These are phyloP conservation scores for Quillaja saponaria DNA, from an alignment of 306 rosid genomes.

Conservation along the genomic window DNA sequence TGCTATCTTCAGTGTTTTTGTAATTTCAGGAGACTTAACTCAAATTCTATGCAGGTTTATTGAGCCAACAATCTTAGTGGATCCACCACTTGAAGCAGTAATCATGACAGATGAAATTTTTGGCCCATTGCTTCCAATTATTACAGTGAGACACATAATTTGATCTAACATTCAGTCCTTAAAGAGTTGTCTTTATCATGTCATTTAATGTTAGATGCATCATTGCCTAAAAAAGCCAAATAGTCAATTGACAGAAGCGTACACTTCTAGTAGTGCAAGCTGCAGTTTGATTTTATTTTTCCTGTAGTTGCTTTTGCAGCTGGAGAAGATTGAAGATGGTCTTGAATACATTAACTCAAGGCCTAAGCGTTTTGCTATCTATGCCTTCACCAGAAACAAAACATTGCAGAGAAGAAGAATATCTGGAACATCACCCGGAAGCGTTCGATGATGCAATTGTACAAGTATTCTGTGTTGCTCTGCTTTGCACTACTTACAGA, in stretches of 20 bases:
- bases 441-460: conserved; percentile 78
- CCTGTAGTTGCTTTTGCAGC: conserved; percentile 40
- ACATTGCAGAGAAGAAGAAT: conserved; percentile 54
- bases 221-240: too few relatives aligned
- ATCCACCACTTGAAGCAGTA: conserved; percentile 76
- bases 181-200: too few relatives aligned
- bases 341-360: conserved; percentile 66
- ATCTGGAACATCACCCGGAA: conserved; percentile 86
- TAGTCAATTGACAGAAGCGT: too few relatives aligned
- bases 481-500: too few relatives aligned
- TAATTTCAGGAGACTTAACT: too few relatives aligned
- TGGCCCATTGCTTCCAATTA: conserved; percentile 86
- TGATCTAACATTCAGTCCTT: too few relatives aligned
- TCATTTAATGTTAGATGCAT: too few relatives aligned
- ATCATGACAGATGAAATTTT: conserved; percentile 89
- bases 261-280: too few relatives aligned
- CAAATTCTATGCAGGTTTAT: conserved; percentile 53
- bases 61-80: conserved; percentile 81
- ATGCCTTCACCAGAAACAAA: conserved; percentile 77
- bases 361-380: conserved; percentile 83
- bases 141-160: conserved; percentile 59
- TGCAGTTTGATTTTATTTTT: too few relatives aligned
- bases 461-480: conserved; percentile 69
- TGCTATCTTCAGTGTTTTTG: too few relatives aligned
- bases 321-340: conserved; percentile 71